A percentile compares a stretch with the other conserved stretches of the same genome.
phyloP scores from a whole-genome alignment of 345 rosid genomes.

The Lenwebbia sp. region DNA sequence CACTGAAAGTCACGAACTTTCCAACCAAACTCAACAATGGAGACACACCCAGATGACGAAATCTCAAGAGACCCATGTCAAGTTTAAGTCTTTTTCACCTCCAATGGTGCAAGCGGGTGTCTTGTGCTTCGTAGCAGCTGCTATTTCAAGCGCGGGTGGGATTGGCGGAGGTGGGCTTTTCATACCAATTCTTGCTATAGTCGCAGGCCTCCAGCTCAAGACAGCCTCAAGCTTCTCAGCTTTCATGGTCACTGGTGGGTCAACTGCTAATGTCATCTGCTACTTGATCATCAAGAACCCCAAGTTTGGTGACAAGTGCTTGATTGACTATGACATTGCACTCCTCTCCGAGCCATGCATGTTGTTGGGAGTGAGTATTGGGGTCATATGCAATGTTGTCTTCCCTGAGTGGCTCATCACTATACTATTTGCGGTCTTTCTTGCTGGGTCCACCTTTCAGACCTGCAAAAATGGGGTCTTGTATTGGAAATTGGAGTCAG shows the following conservation, averaged over 20 bases:
- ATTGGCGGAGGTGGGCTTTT: slow-evolving; percentile 86
- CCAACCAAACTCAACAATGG: slow-evolving; percentile 26
- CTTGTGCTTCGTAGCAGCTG: slow-evolving; percentile 53
- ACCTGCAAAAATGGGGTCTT: slow-evolving; percentile 54
- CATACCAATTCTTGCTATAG: slow-evolving; percentile 58
- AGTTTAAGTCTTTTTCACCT: slow-evolving; percentile 15
- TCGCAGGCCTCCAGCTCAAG: slow-evolving; percentile 63
- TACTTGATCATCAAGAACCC: slow-evolving; percentile 24
- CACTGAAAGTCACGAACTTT: slow-evolving; percentile 5
- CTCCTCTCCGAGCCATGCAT: slow-evolving; percentile 73
- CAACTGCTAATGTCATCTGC: slow-evolving; percentile 58
- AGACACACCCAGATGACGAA: slow-evolving; percentile 3
- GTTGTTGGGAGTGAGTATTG: slow-evolving; percentile 81
- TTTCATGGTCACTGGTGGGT: slow-evolving; percentile 90
- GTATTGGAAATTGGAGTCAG: slow-evolving; percentile 55
- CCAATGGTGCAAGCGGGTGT: slow-evolving; percentile 37
- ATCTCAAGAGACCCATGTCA: slow-evolving; percentile 20
- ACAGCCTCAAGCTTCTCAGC: slow-evolving; percentile 76
- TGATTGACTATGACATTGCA: slow-evolving; percentile 63
- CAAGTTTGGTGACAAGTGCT: slow-evolving; percentile 25
- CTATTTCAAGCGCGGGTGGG: slow-evolving; percentile 87
- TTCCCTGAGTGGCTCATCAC: slow-evolving; percentile 86
- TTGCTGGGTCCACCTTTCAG: slow-evolving; percentile 65
- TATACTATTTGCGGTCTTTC: slow-evolving; percentile 45
- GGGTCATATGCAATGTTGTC: slow-evolving; percentile 59